Conservation (phyloP, 1,139 yeast genomes). For the Nakaseomyces delphensis region DNA sequence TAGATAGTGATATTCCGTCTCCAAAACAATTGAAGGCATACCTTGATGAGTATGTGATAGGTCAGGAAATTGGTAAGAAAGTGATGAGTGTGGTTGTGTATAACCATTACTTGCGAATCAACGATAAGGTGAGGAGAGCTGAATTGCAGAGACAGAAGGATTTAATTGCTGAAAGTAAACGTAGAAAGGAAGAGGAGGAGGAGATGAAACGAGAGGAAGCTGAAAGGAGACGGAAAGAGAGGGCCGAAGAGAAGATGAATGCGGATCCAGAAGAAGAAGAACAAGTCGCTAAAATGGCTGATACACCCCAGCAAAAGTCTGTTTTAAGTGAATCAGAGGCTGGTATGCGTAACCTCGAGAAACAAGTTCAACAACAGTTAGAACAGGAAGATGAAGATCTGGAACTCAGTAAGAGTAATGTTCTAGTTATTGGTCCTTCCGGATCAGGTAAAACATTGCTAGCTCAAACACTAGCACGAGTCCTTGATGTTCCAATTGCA, state of each 20-base stretch:
- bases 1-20: constrained; percentile 32
- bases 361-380: constrained; percentile 20
- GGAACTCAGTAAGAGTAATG: constrained; percentile 43
- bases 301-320: background rate
- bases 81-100: constrained; percentile 50
- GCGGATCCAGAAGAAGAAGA: constrained; percentile 8
- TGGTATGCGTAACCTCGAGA: constrained; percentile 25
- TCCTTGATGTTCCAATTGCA: constrained; percentile 44
- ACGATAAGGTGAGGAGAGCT: constrained; percentile 32
- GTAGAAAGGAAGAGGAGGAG: constrained; percentile 11
- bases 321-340: constrained; percentile 27
- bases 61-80: constrained; percentile 44
- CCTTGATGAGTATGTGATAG: constrained; percentile 43
- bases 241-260: constrained; percentile 8
- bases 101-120: constrained; percentile 42
- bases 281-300: background rate
- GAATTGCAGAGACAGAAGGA: constrained; percentile 18
- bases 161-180: constrained; percentile 9
- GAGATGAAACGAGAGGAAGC: constrained; percentile 9
- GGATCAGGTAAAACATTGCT: constrained; percentile 49
- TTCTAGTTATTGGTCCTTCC: constrained; percentile 45
- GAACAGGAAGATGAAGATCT: constrained; percentile 29
- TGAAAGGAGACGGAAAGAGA: constrained; percentile 16
- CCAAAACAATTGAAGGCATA: constrained; percentile 38
- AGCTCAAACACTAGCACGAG: constrained; percentile 43